Evolutionary conservation across 495 filamentous ascomycete species (phyloP).

Genomic region (Articulospora tetracladia): DNA sequence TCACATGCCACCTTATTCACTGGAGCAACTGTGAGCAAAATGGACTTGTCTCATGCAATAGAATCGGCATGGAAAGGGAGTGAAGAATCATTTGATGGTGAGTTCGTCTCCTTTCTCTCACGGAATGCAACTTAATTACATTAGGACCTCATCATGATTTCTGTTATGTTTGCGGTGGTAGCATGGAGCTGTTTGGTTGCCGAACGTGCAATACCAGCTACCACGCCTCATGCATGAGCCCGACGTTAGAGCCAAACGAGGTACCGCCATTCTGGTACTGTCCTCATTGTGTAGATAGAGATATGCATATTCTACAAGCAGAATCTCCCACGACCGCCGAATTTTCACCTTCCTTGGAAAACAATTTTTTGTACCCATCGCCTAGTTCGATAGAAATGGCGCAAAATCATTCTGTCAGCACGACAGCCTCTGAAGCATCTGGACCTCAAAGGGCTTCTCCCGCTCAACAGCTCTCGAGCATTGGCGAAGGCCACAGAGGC

Average conservation of each 20-base stretch:
- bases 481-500: no score
- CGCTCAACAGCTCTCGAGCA: background rate
- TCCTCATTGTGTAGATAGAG: slow-evolving; percentile 18
- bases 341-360: no score
- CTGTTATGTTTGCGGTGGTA: slow-evolving; percentile 17
- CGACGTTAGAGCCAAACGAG: slow-evolving; percentile 1
- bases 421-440: background rate
- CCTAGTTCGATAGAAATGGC: background rate
- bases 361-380: background rate
- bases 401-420: background rate
- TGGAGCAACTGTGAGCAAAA: no score
- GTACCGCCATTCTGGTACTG: slow-evolving; percentile 20
- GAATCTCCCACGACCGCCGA: background rate
- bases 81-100: background rate
- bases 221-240: slow-evolving; percentile 16
- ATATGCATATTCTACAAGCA: slow-evolving; percentile 10
- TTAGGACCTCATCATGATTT: slow-evolving; percentile 16
- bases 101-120: background rate
- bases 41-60: no score
- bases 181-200: slow-evolving; percentile 9
- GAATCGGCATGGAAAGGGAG: no score
- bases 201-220: slow-evolving; percentile 16
- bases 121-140: background rate
- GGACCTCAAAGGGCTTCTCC: background rate
- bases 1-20: no score